Evolutionary conservation across 495 filamentous ascomycete genomes (phyloP), one percentile per base, ranked within the genome.

Genomic region (Hypoxylon fragiforme): DNA sequence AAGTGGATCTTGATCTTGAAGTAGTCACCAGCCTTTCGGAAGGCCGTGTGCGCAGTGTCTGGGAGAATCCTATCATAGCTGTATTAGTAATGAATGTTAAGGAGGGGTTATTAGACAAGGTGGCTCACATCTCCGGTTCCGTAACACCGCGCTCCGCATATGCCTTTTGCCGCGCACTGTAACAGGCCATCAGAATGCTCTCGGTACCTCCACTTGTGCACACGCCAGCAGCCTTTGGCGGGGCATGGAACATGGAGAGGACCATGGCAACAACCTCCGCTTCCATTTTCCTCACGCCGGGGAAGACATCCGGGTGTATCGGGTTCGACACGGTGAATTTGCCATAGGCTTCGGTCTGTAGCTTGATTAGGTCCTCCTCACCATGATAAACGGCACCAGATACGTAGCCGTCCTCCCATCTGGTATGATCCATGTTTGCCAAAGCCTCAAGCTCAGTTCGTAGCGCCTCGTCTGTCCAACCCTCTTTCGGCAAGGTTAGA

Each of bases 281-380:
- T 74, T 99, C 94, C 94, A 99, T 99, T 77, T 99, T 99, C 61
- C 94, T 78, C 21, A 99, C 91, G 28, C 92, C 94, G 34, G 94
- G 94, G 74, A 99, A 99, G 30, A 97, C 91, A 75, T 99, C 94
- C 24, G 94, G 94, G 73, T 99, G 94, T 59, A 99, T 88, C n/a
- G 94, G 94, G 70, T 99, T 99, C n/a, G 89, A 78, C 12, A 97
- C 94, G 38, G 90, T 91, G 67, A 99, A 99, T 67, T 85, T 87
- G 28, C 86, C 85, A 71, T 91, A 97, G 7, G 94, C 92, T 67
- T 96, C 90, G 11, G 87, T 85, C 73, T 99, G 94, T 13, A 99
- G 74, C 67, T 87, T 83, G 54, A 90, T 71, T 50, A 99, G 71
- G 12, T 90, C 85, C 43, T 91, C 77, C 47, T 95, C 94, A 41